Conservation (phyloP, 768 basidiomycete species). For the Boletales sp. region DNA sequence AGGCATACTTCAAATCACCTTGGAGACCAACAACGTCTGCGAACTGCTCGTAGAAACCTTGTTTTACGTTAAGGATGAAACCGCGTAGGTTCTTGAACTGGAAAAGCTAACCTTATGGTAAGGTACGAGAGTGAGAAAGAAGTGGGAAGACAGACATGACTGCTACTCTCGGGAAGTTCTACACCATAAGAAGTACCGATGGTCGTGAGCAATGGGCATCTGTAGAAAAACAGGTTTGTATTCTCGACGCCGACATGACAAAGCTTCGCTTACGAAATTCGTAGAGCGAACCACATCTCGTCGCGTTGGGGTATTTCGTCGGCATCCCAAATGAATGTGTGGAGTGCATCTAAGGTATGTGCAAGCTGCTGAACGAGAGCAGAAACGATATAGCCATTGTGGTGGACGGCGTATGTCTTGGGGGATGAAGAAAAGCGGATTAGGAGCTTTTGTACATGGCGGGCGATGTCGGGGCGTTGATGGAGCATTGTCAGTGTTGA, state of each 20-base stretch:
- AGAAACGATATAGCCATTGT: constrained; percentile 39
- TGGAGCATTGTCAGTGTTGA: constrained; percentile 64
- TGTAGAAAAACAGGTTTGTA: constrained; percentile 21
- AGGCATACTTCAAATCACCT: constrained; percentile 36
- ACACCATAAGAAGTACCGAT: constrained; percentile 63
- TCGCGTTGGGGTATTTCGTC: constrained; percentile 63
- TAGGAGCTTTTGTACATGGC: constrained; percentile 61
- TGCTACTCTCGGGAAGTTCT: constrained; percentile 52
- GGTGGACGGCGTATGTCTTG: constrained; percentile 12
- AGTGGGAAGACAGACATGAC: constrained; percentile 48
- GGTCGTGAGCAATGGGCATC: constrained; percentile 63
- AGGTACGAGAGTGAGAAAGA: not conserved
- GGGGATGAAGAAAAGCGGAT: constrained; percentile 38
- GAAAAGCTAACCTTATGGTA: constrained; percentile 48
- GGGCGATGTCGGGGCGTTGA: constrained; percentile 51
- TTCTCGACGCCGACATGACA: not conserved
- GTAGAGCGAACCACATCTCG: constrained; percentile 76
- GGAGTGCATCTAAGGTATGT: constrained; percentile 57
- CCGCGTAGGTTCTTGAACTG: constrained; percentile 61
- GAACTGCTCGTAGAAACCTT: constrained; percentile 59
- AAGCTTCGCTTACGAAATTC: constrained; percentile 49
- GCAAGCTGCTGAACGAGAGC: constrained; percentile 50
- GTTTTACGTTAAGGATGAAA: constrained; percentile 59
- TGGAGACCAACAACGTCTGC: constrained; percentile 46
- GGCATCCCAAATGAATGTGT: constrained; percentile 68